phyloP scores from a whole-genome alignment of 73 alveolate genomes.

The Paraurostyla sp. region DNA sequence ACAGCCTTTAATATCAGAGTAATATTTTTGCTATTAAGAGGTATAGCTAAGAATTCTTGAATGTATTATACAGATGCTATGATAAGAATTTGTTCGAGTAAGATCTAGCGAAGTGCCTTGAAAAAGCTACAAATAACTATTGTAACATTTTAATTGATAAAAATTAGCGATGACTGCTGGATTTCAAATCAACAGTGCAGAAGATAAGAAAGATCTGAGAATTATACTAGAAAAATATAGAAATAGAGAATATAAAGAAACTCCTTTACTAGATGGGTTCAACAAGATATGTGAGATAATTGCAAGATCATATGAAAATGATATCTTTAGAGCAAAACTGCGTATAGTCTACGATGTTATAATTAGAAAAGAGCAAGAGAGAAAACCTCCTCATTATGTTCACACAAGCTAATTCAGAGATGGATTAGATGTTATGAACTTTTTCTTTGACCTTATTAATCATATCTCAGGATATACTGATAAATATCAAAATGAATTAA shows the following conservation, averaged over 20 bases:
- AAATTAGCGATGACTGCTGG: constrained; percentile 52
- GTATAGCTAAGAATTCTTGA: constrained; percentile 23
- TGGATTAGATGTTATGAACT: constrained; percentile 62
- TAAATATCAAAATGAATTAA: constrained; percentile 61
- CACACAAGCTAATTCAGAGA: constrained; percentile 32
- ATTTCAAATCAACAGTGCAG: background rate
- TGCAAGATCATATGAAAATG: constrained; percentile 28
- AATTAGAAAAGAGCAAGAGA: constrained; percentile 58
- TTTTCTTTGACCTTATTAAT: constrained; percentile 62
- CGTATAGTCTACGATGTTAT: constrained; percentile 57
- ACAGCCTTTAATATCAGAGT: background rate
- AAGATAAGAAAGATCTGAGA: background rate
- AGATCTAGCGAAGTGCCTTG: constrained; percentile 42
- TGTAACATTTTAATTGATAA: background rate
- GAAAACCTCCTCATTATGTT: constrained; percentile 31
- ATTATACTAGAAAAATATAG: constrained; percentile 24
- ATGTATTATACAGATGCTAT: constrained; percentile 42
- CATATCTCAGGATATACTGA: constrained; percentile 67
- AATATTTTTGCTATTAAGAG: background rate
- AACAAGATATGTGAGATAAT: constrained; percentile 23
- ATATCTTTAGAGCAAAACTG: constrained; percentile 38
- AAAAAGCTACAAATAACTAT: constrained; percentile 40
- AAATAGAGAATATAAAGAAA: constrained; percentile 41
- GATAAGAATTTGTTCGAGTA: constrained; percentile 64
- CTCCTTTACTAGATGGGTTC: constrained; percentile 51